Percentiles rank a stretch among this genome's conserved stretches.
These are phyloP conservation scores for Madurella mycetomatis DNA, from an alignment of 2,329 filamentous ascomycete genomes.

Conservation along the genomic window DNA sequence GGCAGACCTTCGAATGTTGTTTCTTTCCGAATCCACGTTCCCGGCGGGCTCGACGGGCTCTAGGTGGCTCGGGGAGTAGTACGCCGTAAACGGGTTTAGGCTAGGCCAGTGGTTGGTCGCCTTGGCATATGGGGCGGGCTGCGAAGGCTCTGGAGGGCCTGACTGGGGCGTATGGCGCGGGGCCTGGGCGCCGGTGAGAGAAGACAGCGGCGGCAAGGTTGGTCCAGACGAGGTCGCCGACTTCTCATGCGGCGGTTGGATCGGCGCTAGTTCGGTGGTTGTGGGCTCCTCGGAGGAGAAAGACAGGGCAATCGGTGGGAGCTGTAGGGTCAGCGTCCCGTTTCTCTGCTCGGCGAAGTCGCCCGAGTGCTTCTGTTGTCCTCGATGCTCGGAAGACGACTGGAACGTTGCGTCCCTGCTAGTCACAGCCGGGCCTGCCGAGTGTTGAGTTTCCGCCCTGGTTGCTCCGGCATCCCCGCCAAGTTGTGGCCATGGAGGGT, in stretches of 20 bases:
- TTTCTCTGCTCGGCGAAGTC: neutral
- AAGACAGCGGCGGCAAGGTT: conserved; percentile 41
- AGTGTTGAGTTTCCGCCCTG: neutral
- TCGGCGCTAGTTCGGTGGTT: conserved; percentile 41
- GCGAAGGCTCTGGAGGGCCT: conserved; percentile 6
- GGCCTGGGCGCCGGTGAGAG: conserved; percentile 33
- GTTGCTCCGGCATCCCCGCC: conserved; percentile 2
- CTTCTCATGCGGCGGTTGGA: conserved; percentile 31
- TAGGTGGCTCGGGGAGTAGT: conserved; percentile 43
- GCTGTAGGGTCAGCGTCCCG: conserved; percentile 18
- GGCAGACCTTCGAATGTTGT: conserved; percentile 41
- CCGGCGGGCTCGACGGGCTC: conserved; percentile 42
- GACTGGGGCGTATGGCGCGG: conserved; percentile 23
- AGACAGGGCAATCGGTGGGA: conserved; percentile 22
- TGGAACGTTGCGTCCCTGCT: neutral
- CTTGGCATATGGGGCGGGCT: conserved; percentile 13
- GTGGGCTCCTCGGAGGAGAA: conserved; percentile 32
- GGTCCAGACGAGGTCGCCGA: conserved; percentile 26
- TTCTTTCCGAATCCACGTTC: conserved; percentile 47
- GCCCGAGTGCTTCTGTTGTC: neutral
- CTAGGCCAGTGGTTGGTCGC: conserved; percentile 42
- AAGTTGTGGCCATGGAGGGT: conserved; percentile 17
- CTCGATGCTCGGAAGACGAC: neutral
- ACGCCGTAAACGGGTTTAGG: conserved; percentile 46
- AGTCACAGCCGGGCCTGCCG: neutral